Conservation (phyloP, 2,329 filamentous ascomycete species). For the Penicillium sclerotigenum region DNA sequence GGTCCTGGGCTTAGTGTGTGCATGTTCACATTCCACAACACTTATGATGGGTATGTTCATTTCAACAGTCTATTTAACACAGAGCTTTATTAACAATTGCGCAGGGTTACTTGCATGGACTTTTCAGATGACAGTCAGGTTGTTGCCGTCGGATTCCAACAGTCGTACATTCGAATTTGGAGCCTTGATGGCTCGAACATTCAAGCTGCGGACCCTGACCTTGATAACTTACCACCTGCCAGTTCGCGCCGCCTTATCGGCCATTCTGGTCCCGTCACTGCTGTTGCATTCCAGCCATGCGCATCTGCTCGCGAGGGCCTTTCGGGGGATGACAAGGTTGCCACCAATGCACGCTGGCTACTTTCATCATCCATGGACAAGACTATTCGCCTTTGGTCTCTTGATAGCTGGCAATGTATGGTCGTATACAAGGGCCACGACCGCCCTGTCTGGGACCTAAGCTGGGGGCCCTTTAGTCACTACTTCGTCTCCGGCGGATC, state of each 20-base stretch:
- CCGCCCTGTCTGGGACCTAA: conserved; percentile 80
- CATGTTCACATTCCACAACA: conserved; percentile 99
- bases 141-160: conserved; percentile 82
- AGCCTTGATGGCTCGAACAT: conserved; percentile 81
- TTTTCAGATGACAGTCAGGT: conserved; percentile 89
- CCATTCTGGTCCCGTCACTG: conserved; percentile 85
- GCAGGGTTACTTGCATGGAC: conserved; percentile 83
- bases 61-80: not conserved
- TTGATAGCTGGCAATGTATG: conserved; percentile 87
- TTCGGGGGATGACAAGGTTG: conserved; percentile 39
- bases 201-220: conserved; percentile 60
- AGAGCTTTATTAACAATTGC: conserved; percentile 21
- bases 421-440: conserved; percentile 93
- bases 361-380: conserved; percentile 85
- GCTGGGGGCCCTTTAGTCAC: conserved; percentile 90
- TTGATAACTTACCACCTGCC: conserved; percentile 60
- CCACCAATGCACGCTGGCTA: conserved; percentile 68
- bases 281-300: conserved; percentile 81
- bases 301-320: conserved; percentile 50
- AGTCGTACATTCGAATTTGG: conserved; percentile 96
- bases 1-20: conserved; percentile 82
- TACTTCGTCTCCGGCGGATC: conserved; percentile 88
- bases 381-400: conserved; percentile 85
- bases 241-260: conserved; percentile 78
- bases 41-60: conserved; percentile 70